Percentiles rank a stretch among this genome's conserved stretches.
These are phyloP conservation scores for Suillus sp. DNA, from an alignment of 768 basidiomycete species.

Conservation along the genomic window DNA sequence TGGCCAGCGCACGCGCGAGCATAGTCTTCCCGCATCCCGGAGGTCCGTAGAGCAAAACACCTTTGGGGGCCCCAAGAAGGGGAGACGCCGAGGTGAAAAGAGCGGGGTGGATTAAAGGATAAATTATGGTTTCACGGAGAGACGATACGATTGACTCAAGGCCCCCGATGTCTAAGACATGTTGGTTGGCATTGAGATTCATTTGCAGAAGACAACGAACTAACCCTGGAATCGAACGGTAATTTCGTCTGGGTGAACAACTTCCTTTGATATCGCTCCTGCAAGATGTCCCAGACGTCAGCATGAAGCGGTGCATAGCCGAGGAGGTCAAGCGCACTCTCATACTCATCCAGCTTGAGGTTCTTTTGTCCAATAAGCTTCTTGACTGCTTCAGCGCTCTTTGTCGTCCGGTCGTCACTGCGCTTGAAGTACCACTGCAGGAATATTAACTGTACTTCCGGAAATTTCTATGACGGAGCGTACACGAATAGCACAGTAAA, in stretches of 20 bases:
- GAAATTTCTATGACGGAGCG: neutral
- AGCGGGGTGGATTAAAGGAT: slow-evolving; percentile 87
- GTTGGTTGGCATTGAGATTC: neutral
- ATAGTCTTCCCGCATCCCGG: slow-evolving; percentile 99
- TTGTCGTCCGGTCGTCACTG: neutral
- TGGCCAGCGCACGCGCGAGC: slow-evolving; percentile 98
- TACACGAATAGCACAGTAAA: slow-evolving; percentile 6
- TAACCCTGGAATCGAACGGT: slow-evolving; percentile 65
- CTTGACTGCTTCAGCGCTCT: slow-evolving; percentile 8
- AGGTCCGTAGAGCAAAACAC: slow-evolving; percentile 93
- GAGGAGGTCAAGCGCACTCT: slow-evolving; percentile 56
- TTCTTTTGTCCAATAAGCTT: slow-evolving; percentile 54
- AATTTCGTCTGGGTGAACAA: slow-evolving; percentile 85
- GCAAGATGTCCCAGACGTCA: slow-evolving; percentile 11
- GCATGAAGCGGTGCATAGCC: neutral
- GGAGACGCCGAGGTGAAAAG: slow-evolving; percentile 82
- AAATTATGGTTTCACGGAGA: slow-evolving; percentile 94
- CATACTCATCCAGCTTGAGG: slow-evolving; percentile 87
- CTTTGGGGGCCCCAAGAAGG: slow-evolving; percentile 90
- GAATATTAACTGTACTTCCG: neutral
- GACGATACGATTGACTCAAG: slow-evolving; percentile 88
- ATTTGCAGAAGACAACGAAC: slow-evolving; percentile 19
- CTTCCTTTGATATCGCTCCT: slow-evolving; percentile 89
- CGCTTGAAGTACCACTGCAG: slow-evolving; percentile 5
- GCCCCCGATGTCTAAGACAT: slow-evolving; percentile 79